Base-by-base conservation (phyloP, 2,329 filamentous ascomycete species). In the Penicillium nordicum region DNA sequence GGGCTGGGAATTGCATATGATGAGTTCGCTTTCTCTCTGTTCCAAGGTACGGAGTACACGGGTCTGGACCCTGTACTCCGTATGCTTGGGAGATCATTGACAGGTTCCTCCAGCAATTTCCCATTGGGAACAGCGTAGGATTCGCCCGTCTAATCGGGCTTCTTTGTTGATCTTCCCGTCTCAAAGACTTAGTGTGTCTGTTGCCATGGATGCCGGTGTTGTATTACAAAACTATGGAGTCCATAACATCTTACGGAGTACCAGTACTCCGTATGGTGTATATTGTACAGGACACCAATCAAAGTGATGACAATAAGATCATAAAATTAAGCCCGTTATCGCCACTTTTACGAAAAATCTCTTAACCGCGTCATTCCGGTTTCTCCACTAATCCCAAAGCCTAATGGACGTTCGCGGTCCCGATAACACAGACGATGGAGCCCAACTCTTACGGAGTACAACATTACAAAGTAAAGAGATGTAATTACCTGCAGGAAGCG, bases 401-500 rank as follows among this genome's bases (percentile, higher is more conserved):
- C 18, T 30, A 53, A 42, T 44, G 34, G n/a, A 53, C 18, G 46
- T 18, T 18, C 18, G 18, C 37, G 46, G 53, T 63, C 60, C 60
- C 57, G 58, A 59, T 46, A 47, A 61, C 57, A 55, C 44, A 59
- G 53, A 52, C 49, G 57, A 57, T 62, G 18, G 18, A 18, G 18
- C 27, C 47, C 34, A 8, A 47, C 32, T 57, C 37, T 45, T 49
- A 51, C 48, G 18, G 18, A 18, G 18, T 18, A 18, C 18, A 18
- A 21, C 14, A 9, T 14, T 42, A 44, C 42, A 5, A 34, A 38
- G 50, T 27, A 49, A 37, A 56, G 7, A 32, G 16, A 38, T 29
- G 30, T 34, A 48, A 61, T 60, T 64, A 58, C 63, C 53, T 57
- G 59, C 58, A 63, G 53, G 32, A 51, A 45, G 55, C 32, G 43